These are phyloP conservation scores for Colletotrichum agaves DNA, from an alignment of 2,329 filamentous ascomycete species.

Conservation along the genomic window DNA sequence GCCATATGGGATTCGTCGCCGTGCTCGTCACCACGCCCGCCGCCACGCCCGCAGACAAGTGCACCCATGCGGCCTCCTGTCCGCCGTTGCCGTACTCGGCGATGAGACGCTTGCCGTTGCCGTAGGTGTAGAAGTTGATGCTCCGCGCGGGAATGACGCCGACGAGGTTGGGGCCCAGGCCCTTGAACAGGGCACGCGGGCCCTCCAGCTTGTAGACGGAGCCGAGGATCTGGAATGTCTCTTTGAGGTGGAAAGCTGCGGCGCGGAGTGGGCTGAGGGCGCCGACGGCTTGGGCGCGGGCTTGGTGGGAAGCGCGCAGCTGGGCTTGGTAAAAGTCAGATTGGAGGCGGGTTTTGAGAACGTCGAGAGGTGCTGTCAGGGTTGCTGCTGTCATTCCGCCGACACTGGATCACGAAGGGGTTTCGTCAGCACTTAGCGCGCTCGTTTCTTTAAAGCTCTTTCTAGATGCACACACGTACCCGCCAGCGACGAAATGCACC, in stretches of 20 bases:
- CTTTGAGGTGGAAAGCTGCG: slow-evolving; percentile 78
- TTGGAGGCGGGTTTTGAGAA: slow-evolving; percentile 92
- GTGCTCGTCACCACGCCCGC: slow-evolving; percentile 90
- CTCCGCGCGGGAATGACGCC: slow-evolving; percentile 89
- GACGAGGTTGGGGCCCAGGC: slow-evolving; percentile 87
- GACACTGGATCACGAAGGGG: slow-evolving; percentile 60
- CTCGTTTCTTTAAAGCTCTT: not conserved
- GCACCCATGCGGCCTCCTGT: slow-evolving; percentile 77
- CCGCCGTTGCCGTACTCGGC: slow-evolving; percentile 79
- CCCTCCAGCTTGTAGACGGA: slow-evolving; percentile 86
- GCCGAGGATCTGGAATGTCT: slow-evolving; percentile 87
- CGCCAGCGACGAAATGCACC: slow-evolving; percentile 92
- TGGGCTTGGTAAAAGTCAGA: slow-evolving; percentile 94
- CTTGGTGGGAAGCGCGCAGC: slow-evolving; percentile 74
- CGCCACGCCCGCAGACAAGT: slow-evolving; percentile 78
- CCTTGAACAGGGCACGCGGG: slow-evolving; percentile 90
- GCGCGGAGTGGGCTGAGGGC: slow-evolving; percentile 73
- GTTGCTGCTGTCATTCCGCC: slow-evolving; percentile 92
- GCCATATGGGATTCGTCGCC: slow-evolving; percentile 95
- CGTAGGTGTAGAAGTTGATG: slow-evolving; percentile 95
- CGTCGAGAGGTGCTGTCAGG: slow-evolving; percentile 94
- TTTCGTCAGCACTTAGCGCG: slow-evolving; percentile 17
- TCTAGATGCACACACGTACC: slow-evolving; percentile 63
- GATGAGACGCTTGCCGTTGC: slow-evolving; percentile 88
- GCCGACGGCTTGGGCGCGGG: slow-evolving; percentile 60